These are phyloP conservation scores for Phaffia tasmanica DNA, from an alignment of 768 basidiomycete genomes.

Conservation along the genomic window DNA sequence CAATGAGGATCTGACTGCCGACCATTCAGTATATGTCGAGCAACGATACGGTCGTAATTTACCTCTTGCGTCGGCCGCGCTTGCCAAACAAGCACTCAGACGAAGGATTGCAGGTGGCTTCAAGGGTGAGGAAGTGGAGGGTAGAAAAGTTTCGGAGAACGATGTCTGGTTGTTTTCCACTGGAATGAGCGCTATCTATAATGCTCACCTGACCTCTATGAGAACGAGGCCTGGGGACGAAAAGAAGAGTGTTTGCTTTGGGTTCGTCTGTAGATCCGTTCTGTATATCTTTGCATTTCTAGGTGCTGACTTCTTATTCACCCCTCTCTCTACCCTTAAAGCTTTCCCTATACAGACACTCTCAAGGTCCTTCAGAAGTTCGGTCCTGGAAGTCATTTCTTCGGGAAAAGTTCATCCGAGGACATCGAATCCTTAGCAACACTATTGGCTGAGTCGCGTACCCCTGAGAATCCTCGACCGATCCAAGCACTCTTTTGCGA, in stretches of 20 bases:
- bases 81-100: slow-evolving; percentile 80
- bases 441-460: slow-evolving; percentile 42
- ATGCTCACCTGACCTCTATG: slow-evolving; percentile 55
- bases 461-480: slow-evolving; percentile 42
- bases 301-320: not conserved
- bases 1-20: slow-evolving; percentile 38
- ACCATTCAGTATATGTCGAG: slow-evolving; percentile 69
- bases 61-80: slow-evolving; percentile 55
- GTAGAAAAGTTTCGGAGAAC: slow-evolving; percentile 58
- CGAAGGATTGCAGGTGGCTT: slow-evolving; percentile 79
- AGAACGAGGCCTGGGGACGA: slow-evolving; percentile 44
- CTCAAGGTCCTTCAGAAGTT: slow-evolving; percentile 89
- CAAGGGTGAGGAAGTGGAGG: slow-evolving; percentile 54
- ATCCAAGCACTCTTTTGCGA: slow-evolving; percentile 78
- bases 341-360: slow-evolving; percentile 92
- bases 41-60: slow-evolving; percentile 90
- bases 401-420: slow-evolving; percentile 63
- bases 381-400: slow-evolving; percentile 86
- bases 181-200: slow-evolving; percentile 94
- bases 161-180: slow-evolving; percentile 80
- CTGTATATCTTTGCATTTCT: not conserved
- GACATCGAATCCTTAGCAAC: slow-evolving; percentile 63
- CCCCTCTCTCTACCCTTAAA: slow-evolving; percentile 33
- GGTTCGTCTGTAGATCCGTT: slow-evolving; percentile 47
- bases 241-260: slow-evolving; percentile 84